Conservation (phyloP, 345 rosid species). For the Salix viminalis region DNA sequence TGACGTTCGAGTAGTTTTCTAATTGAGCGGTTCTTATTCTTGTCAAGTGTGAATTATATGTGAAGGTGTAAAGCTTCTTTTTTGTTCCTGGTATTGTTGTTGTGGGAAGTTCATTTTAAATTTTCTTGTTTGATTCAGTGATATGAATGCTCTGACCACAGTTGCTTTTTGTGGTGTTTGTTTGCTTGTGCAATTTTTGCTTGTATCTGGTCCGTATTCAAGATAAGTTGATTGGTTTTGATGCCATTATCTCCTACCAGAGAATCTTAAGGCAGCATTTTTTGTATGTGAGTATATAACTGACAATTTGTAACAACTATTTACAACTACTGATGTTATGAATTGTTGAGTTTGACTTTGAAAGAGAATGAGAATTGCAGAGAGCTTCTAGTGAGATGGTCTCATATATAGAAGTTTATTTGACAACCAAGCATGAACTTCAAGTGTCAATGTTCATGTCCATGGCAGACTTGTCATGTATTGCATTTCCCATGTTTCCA, state of each 20-base stretch:
- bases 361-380: not conserved
- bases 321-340: not conserved
- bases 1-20: not conserved
- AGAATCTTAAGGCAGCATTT: not conserved
- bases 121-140: not conserved
- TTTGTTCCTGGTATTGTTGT: not conserved
- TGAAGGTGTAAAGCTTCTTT: not conserved
- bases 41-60: not conserved
- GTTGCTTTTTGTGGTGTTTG: not conserved
- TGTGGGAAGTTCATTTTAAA: not conserved
- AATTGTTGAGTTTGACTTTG: not conserved
- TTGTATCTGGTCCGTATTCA: not conserved
- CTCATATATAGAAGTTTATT: not conserved
- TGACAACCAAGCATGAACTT: not conserved
- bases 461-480: not conserved
- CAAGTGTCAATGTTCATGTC: not conserved
- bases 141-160: not conserved
- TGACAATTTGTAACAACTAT: not conserved
- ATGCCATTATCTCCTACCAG: not conserved
- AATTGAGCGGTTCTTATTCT: conserved; percentile 4
- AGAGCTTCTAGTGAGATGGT: not conserved
- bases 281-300: not conserved
- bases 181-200: not conserved
- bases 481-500: not conserved
- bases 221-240: not conserved